Conservation (phyloP, 2,329 filamentous ascomycete species). For the Aureobasidium sp. region DNA sequence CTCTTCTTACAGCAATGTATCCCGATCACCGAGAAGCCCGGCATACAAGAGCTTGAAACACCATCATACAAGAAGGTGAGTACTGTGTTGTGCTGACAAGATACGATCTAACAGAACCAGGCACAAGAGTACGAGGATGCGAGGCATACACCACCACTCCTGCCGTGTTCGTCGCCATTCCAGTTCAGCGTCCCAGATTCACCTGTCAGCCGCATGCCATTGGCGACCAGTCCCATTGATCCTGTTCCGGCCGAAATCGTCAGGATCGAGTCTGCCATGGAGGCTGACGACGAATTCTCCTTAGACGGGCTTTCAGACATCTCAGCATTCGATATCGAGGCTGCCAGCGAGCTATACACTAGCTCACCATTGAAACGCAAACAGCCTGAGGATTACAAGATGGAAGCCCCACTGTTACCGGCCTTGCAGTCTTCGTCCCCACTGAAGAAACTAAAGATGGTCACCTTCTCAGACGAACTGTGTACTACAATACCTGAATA, state of each 20-base stretch:
- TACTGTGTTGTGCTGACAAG: not conserved
- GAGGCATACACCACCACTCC: not conserved
- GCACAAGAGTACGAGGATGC: not conserved
- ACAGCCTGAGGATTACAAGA: conserved; percentile 7
- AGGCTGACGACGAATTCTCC: not conserved
- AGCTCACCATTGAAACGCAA: not conserved
- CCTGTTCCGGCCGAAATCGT: not conserved
- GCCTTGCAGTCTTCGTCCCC: not conserved
- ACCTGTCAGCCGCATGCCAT: not conserved
- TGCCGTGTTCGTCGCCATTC: conserved; percentile 1
- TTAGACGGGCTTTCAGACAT: not conserved
- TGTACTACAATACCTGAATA: not conserved
- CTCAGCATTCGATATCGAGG: not conserved
- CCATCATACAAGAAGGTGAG: not conserved
- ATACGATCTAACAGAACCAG: not conserved
- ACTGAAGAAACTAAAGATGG: conserved; percentile 4
- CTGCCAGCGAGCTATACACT: not conserved
- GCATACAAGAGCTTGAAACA: not conserved
- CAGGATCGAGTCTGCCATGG: not conserved
- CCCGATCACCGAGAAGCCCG: not conserved
- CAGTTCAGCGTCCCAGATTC: not conserved
- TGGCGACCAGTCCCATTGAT: not conserved
- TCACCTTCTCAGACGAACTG: conserved; percentile 3
- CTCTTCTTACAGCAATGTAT: conserved; percentile 2
- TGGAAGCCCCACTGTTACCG: conserved; percentile 6